Conservation (phyloP, 495 filamentous ascomycete genomes). For the Aspergillus nanangensis region DNA sequence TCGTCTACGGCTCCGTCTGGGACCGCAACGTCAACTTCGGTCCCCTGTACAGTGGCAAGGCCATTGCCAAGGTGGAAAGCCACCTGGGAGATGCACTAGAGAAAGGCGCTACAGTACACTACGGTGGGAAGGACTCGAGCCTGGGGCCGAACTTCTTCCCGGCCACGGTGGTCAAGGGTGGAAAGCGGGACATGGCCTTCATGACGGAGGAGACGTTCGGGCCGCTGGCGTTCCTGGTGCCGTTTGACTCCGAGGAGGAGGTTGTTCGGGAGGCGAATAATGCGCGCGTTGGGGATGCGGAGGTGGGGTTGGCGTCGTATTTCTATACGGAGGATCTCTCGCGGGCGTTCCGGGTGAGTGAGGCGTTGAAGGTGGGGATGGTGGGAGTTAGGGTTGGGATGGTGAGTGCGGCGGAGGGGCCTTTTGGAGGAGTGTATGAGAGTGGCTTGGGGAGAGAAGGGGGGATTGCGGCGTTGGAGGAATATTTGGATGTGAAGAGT, state of each 20-base stretch:
- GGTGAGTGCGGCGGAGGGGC: constrained; percentile 18
- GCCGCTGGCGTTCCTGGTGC: constrained; percentile 18
- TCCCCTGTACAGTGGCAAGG: constrained; percentile 5
- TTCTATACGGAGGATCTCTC: constrained; percentile 21
- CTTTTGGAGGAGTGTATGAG: constrained; percentile 50
- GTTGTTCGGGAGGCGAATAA: constrained; percentile 21
- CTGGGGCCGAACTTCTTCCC: constrained; percentile 48
- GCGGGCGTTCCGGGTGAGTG: constrained; percentile 19
- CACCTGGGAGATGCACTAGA: constrained; percentile 15
- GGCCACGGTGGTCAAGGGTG: constrained; percentile 65
- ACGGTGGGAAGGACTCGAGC: constrained; percentile 9
- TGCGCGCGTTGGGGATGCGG: constrained; percentile 9
- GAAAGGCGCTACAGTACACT: constrained; percentile 10
- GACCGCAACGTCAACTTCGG: constrained; percentile 1
- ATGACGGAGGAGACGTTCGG: constrained; percentile 25
- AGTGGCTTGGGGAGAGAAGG: constrained; percentile 43
- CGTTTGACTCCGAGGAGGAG: constrained; percentile 27
- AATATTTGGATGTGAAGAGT: constrained; percentile 5
- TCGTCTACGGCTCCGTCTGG: constrained; percentile 2
- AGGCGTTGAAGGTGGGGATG: constrained; percentile 28
- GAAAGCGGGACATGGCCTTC: constrained; percentile 45
- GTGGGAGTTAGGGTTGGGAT: constrained; percentile 27
- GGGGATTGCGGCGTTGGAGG: not conserved
- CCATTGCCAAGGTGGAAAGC: constrained; percentile 7
- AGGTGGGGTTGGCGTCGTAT: constrained; percentile 23